phyloP scores from a whole-genome alignment of 2,329 filamentous ascomycete genomes.

The Neoarthrinium moseri region DNA sequence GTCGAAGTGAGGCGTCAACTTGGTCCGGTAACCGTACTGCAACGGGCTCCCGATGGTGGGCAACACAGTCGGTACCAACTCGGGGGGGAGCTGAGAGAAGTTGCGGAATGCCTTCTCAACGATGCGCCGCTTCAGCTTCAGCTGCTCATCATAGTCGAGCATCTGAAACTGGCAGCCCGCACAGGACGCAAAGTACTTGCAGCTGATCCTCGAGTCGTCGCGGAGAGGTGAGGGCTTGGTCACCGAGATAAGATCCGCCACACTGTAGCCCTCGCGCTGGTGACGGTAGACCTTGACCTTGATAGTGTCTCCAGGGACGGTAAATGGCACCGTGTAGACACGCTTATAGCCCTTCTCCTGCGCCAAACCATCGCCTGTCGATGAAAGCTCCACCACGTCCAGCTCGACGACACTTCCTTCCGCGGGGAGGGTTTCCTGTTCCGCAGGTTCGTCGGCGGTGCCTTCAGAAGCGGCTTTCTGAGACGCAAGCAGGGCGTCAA shows the following conservation, averaged over 20 bases:
- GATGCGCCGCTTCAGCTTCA: conserved; percentile 79
- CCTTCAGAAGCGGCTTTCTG: conserved; percentile 30
- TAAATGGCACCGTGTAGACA: conserved; percentile 86
- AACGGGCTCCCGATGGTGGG: conserved; percentile 89
- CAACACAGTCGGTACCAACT: conserved; percentile 70
- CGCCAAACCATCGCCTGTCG: conserved; percentile 87
- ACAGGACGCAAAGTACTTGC: conserved; percentile 84
- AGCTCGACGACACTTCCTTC: conserved; percentile 76
- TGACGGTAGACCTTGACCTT: conserved; percentile 79
- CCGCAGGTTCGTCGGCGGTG: conserved; percentile 22
- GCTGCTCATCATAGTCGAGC: conserved; percentile 84
- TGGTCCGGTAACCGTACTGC: conserved; percentile 92
- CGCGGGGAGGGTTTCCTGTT: conserved; percentile 52
- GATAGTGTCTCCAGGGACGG: conserved; percentile 79
- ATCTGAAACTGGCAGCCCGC: conserved; percentile 98
- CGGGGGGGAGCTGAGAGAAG: conserved; percentile 79
- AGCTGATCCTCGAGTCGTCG: conserved; percentile 74
- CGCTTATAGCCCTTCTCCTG: conserved; percentile 62
- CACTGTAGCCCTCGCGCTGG: conserved; percentile 63
- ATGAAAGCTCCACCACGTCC: conserved; percentile 79
- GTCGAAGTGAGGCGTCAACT: conserved; percentile 95
- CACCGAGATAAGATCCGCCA: conserved; percentile 81
- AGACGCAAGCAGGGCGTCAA: conserved; percentile 52
- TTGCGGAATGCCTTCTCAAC: conserved; percentile 90
- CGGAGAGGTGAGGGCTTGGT: conserved; percentile 70